These are phyloP conservation scores for Nemania sp. DNA, from an alignment of 2,329 filamentous ascomycete genomes.

Conservation along the genomic window DNA sequence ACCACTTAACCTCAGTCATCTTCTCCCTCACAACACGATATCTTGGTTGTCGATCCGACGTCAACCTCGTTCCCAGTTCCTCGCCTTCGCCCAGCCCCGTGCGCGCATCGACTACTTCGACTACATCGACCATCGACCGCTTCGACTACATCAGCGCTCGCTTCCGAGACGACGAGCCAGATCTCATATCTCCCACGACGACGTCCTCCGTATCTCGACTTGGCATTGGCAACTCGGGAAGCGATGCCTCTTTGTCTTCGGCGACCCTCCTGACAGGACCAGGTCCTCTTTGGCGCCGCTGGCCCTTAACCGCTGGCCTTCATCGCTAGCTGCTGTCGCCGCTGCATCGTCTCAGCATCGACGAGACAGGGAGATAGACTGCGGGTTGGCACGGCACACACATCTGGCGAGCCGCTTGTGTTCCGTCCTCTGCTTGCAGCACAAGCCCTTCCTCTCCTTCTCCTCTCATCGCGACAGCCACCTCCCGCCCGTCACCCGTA, in stretches of 20 bases:
- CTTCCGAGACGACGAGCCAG: neutral
- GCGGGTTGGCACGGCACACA: too few relatives aligned
- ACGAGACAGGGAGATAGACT: too few relatives aligned
- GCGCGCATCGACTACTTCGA: neutral
- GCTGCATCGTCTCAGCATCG: neutral
- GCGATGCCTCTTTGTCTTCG: slow-evolving; percentile 28
- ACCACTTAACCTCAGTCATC: too few relatives aligned
- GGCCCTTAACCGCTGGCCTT: neutral
- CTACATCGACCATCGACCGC: too few relatives aligned
- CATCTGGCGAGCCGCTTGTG: too few relatives aligned
- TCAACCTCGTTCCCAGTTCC: too few relatives aligned
- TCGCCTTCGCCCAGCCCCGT: neutral
- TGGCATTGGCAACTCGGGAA: slow-evolving; percentile 14
- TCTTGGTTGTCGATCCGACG: too few relatives aligned
- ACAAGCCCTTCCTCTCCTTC: neutral
- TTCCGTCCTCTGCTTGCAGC: neutral
- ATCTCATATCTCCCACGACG: neutral
- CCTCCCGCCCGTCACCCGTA: neutral
- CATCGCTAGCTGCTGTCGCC: neutral
- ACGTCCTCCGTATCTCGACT: neutral
- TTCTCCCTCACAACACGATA: too few relatives aligned
- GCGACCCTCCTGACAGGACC: slow-evolving; percentile 22
- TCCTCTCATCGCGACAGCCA: neutral
- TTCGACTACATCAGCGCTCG: neutral
- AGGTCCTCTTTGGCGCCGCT: too few relatives aligned